phyloP scores from a whole-genome alignment of 208 protist species.

The Leishmania guyanensis region DNA sequence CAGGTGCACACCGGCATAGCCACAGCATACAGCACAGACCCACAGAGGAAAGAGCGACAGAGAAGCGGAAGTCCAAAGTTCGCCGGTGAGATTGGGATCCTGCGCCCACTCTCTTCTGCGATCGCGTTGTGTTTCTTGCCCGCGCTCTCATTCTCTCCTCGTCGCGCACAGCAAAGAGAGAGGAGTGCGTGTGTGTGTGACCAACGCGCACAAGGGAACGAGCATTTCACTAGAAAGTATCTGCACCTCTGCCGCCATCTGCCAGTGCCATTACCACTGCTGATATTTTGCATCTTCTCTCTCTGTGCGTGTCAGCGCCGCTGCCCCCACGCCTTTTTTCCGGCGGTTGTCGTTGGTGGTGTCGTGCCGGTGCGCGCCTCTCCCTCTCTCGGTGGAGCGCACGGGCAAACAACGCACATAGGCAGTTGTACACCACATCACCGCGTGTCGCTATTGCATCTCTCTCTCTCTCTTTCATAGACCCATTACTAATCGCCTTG shows the following conservation, averaged over 20 bases:
- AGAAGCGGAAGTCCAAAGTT: too few relatives aligned
- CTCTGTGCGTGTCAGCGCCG: background rate
- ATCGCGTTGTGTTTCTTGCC: too few relatives aligned
- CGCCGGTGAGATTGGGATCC: too few relatives aligned
- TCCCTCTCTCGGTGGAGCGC: background rate
- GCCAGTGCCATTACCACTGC: background rate
- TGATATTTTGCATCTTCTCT: background rate
- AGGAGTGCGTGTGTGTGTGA: background rate
- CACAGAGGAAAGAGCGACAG: too few relatives aligned
- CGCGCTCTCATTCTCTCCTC: too few relatives aligned
- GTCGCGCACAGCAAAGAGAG: too few relatives aligned
- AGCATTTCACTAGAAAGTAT: background rate
- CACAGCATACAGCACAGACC: background rate
- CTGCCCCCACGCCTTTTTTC: background rate
- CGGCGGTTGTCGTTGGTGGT: background rate
- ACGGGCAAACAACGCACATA: background rate
- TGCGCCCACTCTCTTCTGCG: too few relatives aligned
- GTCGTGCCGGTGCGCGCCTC: background rate
- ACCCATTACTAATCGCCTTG: background rate
- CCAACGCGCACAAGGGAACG: background rate
- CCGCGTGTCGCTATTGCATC: background rate
- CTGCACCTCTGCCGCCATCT: background rate
- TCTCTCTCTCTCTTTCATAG: background rate
- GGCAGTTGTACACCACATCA: background rate
- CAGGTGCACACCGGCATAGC: background rate